Evolutionary conservation across 495 filamentous ascomycete species (phyloP), one percentile per base, ranked within the genome.

Genomic region (Daldinia vernicosa): DNA sequence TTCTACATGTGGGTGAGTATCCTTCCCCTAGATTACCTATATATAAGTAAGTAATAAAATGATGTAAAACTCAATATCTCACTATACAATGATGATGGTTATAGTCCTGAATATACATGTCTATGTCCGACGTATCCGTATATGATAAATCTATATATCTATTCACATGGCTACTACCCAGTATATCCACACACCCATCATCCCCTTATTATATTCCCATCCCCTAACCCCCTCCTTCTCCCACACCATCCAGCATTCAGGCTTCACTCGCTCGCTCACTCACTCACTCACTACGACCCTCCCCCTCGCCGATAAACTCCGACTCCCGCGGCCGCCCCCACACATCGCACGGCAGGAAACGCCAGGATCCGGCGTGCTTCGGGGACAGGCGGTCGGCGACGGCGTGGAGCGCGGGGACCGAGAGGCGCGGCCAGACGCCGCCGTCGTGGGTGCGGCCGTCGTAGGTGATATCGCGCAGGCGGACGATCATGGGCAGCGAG

Each of bases 331-430:
- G 80, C 50, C 61, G 59, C 6, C 79, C 76, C 60, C 75, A 59
- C 5, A 70, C 70, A 67, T 80, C 78, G 45, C 80, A 83, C 15
- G 78, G 79, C 51, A 80, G 68, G 60, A 84, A 84, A 17, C 79
- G 76, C 82, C 81, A 84, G 43, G 75, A 70, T 0, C 78, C 80
- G 50, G 71, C 74, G 39, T 81, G 69, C 55, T 63, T 67, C 6
- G 75, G 67, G 6, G 69, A 50, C 24, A 77, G 43, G 11, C 67
- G 63, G 55, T 74, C 73, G 0, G 75, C 75, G 14, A 77, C 43
- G 9, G 70, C 75, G 32, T 75, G 74, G n/a, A 75, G 40, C 3
- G 79, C 70, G 6, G 74, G 64, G 24, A 75, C 76, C 0, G 81
- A 78, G 4, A 80, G 69, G 5, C 76, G 71, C 0, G 82, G 82